Evolutionary conservation across 225 moss, liverwort and hornwort species (phyloP), one percentile per base, ranked within the genome.

Genomic region (Sphagnum tenellum): DNA sequence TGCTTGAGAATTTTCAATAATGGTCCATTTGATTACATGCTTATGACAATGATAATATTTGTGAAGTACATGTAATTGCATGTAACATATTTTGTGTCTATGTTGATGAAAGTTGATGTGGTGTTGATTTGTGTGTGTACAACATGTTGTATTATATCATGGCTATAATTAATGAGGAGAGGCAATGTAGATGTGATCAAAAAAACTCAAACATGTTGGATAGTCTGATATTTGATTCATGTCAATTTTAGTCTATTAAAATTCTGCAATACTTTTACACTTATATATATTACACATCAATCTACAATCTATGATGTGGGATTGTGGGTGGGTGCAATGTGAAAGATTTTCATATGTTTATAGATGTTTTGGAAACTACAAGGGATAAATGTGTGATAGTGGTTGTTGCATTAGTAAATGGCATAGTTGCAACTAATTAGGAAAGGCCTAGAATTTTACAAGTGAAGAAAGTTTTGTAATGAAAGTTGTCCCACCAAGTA

Each of bases 141-240:
- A 29, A 29, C 29, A 29, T 29, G 79, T 90, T 29, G 79, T 90
- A 92, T 47, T 90, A 93, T 64, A 81, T 98, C 4, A 92, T 98
- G 92, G 96, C 90, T 65, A 78, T 98, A 12, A 85, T 87, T 61
- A 90, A 93, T 10, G 92, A 98, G 63, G 93, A 98, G 71, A 79
- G 96, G 59, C 90, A 90, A 64, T 75, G 83, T 45, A 82, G 92
- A 55, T 85, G 96, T 12, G 96, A 98, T 50, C 81, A 98, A 75
- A 90, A 92, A 48, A 66, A 92, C 47, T 90, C 93, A 49, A 93
- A 93, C 48, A 93, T 87, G 29, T 29, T 29, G 1, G 56, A 3
- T 11, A 6, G 8, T 14, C 48, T 0, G 59, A 12, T 3, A 45
- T 48, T 29, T 29, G 29, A 29, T 29, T 29, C 29, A 29, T 29